These are phyloP conservation scores for Colletotrichum theobromicola DNA, from an alignment of 2,329 filamentous ascomycete species.

Conservation along the genomic window DNA sequence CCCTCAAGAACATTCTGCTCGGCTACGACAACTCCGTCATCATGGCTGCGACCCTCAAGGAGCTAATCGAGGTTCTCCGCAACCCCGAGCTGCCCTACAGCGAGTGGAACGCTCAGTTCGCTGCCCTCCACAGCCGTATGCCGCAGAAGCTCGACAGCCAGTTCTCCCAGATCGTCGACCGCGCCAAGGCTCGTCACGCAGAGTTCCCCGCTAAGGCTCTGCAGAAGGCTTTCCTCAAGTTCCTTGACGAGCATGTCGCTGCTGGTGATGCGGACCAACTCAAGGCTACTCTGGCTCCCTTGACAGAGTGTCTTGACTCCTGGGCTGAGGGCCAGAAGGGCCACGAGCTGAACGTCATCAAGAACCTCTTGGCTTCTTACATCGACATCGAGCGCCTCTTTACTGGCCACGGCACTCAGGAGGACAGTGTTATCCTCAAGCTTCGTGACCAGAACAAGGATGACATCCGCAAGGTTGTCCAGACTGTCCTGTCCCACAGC, in stretches of 20 bases:
- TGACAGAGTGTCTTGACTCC: conserved; percentile 77
- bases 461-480: conserved; percentile 81
- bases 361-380: conserved; percentile 80
- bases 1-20: conserved; percentile 84
- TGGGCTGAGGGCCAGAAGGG: conserved; percentile 90
- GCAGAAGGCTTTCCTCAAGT: conserved; percentile 82
- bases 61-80: conserved; percentile 88
- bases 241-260: conserved; percentile 84
- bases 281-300: conserved; percentile 73
- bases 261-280: conserved; percentile 76
- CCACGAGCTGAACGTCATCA: conserved; percentile 86
- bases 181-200: conserved; percentile 74
- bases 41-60: conserved; percentile 85
- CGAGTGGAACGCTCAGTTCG: conserved; percentile 95
- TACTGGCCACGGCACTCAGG: conserved; percentile 81
- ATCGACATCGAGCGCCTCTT: conserved; percentile 86
- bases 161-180: conserved; percentile 86
- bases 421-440: conserved; percentile 92
- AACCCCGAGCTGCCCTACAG: conserved; percentile 92
- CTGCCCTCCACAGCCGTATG: conserved; percentile 96
- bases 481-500: conserved; percentile 92
- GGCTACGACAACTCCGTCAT: conserved; percentile 98
- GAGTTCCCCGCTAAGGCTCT: conserved; percentile 95
- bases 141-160: conserved; percentile 87
- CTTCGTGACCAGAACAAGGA: conserved; percentile 98